These are phyloP conservation scores for Endogone sp. DNA, from an alignment of 192 early-diverging fungal genomes.

Conservation along the genomic window DNA sequence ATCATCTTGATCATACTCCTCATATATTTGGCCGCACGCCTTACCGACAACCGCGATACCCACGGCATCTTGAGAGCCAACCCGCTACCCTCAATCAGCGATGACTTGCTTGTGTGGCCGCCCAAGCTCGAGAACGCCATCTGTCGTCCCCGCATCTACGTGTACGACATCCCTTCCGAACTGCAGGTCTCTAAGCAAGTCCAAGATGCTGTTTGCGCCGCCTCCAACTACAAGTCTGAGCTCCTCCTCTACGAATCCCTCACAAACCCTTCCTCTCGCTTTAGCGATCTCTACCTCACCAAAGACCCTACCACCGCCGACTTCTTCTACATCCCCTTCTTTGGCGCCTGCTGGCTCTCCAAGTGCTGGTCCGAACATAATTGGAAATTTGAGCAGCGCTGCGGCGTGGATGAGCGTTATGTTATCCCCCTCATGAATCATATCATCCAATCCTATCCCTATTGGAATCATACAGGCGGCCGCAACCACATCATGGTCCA, in stretches of 20 bases:
- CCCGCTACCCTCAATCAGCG: slow-evolving; percentile 4
- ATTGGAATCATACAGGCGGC: slow-evolving; percentile 36
- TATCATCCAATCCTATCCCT: slow-evolving; percentile 31
- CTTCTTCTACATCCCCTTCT: slow-evolving; percentile 44
- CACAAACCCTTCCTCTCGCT: slow-evolving; percentile 16
- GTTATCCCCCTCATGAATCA: slow-evolving; percentile 40
- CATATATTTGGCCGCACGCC: no score
- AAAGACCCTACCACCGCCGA: slow-evolving; percentile 39
- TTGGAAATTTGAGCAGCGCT: slow-evolving; percentile 29
- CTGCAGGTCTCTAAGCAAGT: slow-evolving; percentile 27
- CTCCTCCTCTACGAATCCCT: slow-evolving; percentile 30
- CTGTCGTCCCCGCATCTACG: slow-evolving; percentile 38
- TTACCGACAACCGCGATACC: no score
- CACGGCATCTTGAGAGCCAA: background rate
- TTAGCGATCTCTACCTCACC: slow-evolving; percentile 42
- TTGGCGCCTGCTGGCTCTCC: slow-evolving; percentile 37
- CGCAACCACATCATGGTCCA: slow-evolving; percentile 41
- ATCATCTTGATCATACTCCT: no score
- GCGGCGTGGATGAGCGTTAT: slow-evolving; percentile 37
- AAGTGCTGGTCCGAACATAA: slow-evolving; percentile 35
- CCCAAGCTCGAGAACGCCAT: slow-evolving; percentile 27
- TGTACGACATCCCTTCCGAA: slow-evolving; percentile 29
- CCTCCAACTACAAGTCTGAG: slow-evolving; percentile 41
- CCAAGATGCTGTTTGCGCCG: slow-evolving; percentile 17
- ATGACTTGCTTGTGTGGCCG: slow-evolving; percentile 21